Base-by-base conservation (phyloP, 1,284 basidiomycete species). In the Trichosporon ovoides region DNA sequence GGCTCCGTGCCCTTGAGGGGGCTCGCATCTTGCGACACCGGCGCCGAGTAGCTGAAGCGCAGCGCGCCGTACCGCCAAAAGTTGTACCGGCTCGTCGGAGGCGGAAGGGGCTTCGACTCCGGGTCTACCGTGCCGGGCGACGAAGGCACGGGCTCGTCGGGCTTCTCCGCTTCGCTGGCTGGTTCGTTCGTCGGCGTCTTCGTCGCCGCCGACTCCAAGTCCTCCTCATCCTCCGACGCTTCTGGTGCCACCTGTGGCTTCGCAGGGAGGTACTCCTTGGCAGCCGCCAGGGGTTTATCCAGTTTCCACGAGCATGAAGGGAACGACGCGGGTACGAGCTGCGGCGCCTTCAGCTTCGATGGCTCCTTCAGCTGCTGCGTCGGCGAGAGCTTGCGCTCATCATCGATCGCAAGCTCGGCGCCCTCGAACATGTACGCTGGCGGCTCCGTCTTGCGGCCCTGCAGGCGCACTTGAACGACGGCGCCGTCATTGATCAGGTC, bases 401-500 rank as follows among this genome's bases (percentile, higher is more conserved):
- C 83, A 38, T 86, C 79, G 50, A 89, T 82, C 5, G 64, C 67
- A 24, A 87, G 80, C 12, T 78, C 77, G 19, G 73, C 77, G 18
- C 83, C 87, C 58, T 86, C 82, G 57, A 87, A 82, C 37, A 72
- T 76, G 55, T 61, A 85, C 79, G 38, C 63, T 13, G 63, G 61
- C 18, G 65, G 68, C 10, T 58, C 48, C 2, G 28, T 31, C 24
- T 50, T 33, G 12, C 57, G 59, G 6, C 85, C 81, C 49, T 78
- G 79, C 38, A 90, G 81, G 56, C 79, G 78, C 40, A 89, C 74
- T 38, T 83, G 80, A 19, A 90, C 82, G 14, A 86, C 76, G 13
- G 84, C 87, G 0, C 86, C 87, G 28, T 81, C 82, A 52, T 84
- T 83, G 68, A 87, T 83, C 62, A 90, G 75, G 61, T 87, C 84